A percentile compares a stretch with the other conserved stretches of the same genome.
These are phyloP conservation scores for Fusarium nodosum DNA, from an alignment of 2,329 filamentous ascomycete genomes.

Conservation along the genomic window DNA sequence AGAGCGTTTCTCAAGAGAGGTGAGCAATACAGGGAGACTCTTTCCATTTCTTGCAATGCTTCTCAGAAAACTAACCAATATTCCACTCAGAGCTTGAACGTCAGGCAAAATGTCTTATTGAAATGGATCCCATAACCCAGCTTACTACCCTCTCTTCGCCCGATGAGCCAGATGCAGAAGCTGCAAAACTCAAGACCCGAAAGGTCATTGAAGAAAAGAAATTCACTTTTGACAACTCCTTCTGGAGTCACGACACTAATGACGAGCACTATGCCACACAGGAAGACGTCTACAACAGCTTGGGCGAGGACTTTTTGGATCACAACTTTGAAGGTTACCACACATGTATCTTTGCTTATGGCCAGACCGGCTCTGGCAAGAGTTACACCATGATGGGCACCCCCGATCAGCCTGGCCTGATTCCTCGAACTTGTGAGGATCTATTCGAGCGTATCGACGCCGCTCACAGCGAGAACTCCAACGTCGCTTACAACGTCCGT, in stretches of 20 bases:
- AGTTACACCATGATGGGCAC: conserved; percentile 99
- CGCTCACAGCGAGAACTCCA: conserved; percentile 81
- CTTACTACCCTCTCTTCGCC: conserved; percentile 85
- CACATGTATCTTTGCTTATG: conserved; percentile 98
- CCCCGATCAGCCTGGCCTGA: conserved; percentile 86
- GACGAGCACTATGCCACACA: conserved; percentile 92
- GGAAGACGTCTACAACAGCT: conserved; percentile 91
- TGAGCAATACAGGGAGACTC: conserved; percentile 54
- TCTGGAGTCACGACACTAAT: conserved; percentile 89
- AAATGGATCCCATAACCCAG: conserved; percentile 91
- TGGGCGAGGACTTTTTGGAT: conserved; percentile 97
- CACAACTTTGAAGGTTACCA: conserved; percentile 99
- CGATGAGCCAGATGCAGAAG: conserved; percentile 65
- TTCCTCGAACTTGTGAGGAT: conserved; percentile 95
- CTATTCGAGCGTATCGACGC: conserved; percentile 93
- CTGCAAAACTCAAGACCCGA: conserved; percentile 72
- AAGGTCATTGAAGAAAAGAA: conserved; percentile 87
- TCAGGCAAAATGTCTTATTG: conserved; percentile 85
- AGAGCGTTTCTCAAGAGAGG: conserved; percentile 84
- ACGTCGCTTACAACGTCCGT: conserved; percentile 95
- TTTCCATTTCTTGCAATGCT: background rate
- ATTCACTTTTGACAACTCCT: conserved; percentile 97
- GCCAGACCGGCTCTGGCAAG: conserved; percentile 97
- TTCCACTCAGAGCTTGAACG: conserved; percentile 79
- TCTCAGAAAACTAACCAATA: conserved; percentile 9